Evolutionary conservation across 2,329 filamentous ascomycete species (phyloP).

Genomic region (Corinectria fuckeliana): DNA sequence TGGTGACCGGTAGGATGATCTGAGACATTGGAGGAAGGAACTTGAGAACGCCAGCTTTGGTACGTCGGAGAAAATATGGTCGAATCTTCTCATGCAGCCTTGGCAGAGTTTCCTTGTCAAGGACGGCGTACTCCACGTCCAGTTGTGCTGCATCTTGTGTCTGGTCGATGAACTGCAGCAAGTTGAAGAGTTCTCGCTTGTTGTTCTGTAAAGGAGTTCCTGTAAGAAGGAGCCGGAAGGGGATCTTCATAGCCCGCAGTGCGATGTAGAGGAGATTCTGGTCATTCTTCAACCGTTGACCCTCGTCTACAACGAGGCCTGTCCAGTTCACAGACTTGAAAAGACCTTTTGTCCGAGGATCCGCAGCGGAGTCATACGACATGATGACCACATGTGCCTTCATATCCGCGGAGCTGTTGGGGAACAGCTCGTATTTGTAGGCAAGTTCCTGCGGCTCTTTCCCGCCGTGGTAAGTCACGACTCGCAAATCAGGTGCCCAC

Average conservation of each 20-base stretch:
- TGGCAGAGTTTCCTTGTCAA: constrained; percentile 82
- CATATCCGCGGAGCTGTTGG: constrained; percentile 67
- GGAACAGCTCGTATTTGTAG: constrained; percentile 85
- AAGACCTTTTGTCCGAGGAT: constrained; percentile 68
- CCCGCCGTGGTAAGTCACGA: constrained; percentile 92
- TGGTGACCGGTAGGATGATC: constrained; percentile 94
- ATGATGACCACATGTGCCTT: constrained; percentile 92
- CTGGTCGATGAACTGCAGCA: constrained; percentile 92
- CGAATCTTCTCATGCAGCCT: constrained; percentile 85
- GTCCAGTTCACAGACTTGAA: constrained; percentile 81
- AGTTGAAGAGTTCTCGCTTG: constrained; percentile 90
- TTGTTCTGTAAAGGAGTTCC: constrained; percentile 96
- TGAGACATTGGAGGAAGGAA: constrained; percentile 94
- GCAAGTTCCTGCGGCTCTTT: constrained; percentile 76
- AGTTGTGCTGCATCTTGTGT: constrained; percentile 71
- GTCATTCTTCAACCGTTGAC: constrained; percentile 94
- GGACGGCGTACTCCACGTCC: constrained; percentile 76
- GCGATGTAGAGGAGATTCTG: constrained; percentile 80
- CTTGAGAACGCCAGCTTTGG: constrained; percentile 88
- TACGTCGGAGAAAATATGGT: constrained; percentile 73
- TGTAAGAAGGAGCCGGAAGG: constrained; percentile 86
- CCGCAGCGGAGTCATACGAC: constrained; percentile 88
- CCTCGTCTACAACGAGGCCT: constrained; percentile 91
- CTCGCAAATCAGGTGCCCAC: constrained; percentile 85
- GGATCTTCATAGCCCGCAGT: constrained; percentile 74